Conservation (phyloP, 176 grass and related monocot genomes). For the Triticum timopheevii region DNA sequence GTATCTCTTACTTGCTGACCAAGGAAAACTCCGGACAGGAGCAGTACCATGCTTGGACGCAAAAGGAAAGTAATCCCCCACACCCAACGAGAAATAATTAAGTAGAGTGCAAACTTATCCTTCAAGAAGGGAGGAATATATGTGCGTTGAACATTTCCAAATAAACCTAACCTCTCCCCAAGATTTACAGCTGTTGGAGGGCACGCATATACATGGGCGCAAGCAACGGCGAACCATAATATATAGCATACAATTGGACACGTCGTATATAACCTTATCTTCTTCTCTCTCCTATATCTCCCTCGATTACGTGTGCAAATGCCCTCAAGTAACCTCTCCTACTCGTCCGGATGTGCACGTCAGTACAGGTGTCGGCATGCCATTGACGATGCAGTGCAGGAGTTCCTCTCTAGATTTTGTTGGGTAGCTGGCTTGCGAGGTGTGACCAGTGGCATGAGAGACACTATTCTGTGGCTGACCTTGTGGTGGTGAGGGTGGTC, state of each 20-base stretch:
- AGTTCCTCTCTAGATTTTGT: not conserved
- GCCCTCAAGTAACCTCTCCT: not conserved
- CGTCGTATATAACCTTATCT: constrained; percentile 28
- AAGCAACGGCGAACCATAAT: not conserved
- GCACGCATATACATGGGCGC: not conserved
- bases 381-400: not conserved
- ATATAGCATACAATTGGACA: not conserved
- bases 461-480: not conserved
- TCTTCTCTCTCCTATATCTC: not conserved
- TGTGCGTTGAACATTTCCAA: not conserved
- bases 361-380: constrained; percentile 17
- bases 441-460: not conserved
- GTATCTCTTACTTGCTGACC: not conserved
- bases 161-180: not conserved
- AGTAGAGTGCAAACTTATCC: not conserved
- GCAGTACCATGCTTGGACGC: not conserved
- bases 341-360: constrained; percentile 8
- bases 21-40: not conserved
- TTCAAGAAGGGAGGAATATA: not conserved
- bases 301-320: not conserved
- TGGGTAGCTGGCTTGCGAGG: not conserved
- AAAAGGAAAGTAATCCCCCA: not conserved
- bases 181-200: constrained; percentile 25
- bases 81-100: not conserved
- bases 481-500: not conserved